phyloP scores from a whole-genome alignment of 371 early-diverging fungal genomes.

The Mucor racemosus region DNA sequence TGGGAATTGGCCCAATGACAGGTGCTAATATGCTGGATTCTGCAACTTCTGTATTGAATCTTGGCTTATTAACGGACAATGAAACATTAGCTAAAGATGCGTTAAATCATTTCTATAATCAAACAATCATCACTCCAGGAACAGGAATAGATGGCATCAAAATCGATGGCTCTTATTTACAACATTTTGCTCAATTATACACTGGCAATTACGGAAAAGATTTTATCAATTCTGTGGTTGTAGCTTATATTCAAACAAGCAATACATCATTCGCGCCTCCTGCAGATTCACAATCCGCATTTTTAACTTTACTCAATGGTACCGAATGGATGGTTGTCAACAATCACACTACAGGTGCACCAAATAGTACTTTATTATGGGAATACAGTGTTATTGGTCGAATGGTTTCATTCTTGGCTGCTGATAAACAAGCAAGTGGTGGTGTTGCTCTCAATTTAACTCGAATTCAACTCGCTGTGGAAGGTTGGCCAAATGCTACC shows the following conservation, averaged over 20 bases:
- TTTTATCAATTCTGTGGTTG: constrained; percentile 25
- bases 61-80: constrained; percentile 30
- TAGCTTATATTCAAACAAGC: constrained; percentile 18
- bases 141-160: constrained; percentile 31
- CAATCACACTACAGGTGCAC: neutral
- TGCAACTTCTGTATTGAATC: constrained; percentile 23
- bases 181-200: constrained; percentile 30
- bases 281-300: constrained; percentile 19
- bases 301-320: constrained; percentile 29
- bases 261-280: constrained; percentile 20
- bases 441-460: constrained; percentile 27
- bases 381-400: constrained; percentile 34
- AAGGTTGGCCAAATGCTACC: constrained; percentile 20
- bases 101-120: constrained; percentile 26
- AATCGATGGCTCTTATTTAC: constrained; percentile 32
- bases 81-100: constrained; percentile 22
- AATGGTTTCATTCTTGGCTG: constrained; percentile 31
- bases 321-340: constrained; percentile 38
- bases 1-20: constrained; percentile 33
- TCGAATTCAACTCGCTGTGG: constrained; percentile 13
- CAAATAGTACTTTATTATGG: constrained; percentile 17
- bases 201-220: constrained; percentile 37
- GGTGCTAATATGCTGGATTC: constrained; percentile 35
- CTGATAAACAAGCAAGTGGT: constrained; percentile 29
- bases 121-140: constrained; percentile 16